Conservation (phyloP, 768 basidiomycete genomes). For the Hygrophoropsis aurantiaca region DNA sequence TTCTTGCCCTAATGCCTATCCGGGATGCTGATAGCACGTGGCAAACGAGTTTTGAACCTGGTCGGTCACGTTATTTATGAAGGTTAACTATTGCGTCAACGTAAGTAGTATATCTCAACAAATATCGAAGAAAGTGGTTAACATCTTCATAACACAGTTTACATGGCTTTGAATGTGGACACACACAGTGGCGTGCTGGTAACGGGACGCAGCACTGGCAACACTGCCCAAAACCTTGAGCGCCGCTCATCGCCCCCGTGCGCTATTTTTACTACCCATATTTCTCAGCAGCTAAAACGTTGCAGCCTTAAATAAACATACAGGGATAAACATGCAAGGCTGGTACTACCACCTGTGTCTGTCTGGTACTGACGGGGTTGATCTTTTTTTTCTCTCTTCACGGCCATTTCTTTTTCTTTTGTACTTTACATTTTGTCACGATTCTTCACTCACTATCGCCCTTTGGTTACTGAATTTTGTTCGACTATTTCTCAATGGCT, state of each 20-base stretch:
- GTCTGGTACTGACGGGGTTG: slow-evolving; percentile 6
- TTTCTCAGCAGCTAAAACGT: slow-evolving; percentile 3
- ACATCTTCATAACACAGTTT: too few species aligned
- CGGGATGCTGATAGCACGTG: background rate
- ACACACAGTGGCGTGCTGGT: background rate
- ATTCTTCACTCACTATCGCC: background rate
- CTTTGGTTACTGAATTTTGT: background rate
- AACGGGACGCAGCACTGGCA: slow-evolving; percentile 10
- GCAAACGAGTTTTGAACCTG: background rate
- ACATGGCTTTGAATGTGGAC: too few species aligned
- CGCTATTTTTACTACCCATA: slow-evolving; percentile 5
- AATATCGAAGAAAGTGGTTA: too few species aligned
- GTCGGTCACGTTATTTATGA: background rate
- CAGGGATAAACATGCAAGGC: too few species aligned
- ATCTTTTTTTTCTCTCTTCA: slow-evolving; percentile 16
- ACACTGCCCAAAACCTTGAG: background rate
- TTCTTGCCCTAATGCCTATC: background rate
- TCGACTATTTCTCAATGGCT: slow-evolving; percentile 13
- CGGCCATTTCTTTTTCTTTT: slow-evolving; percentile 1
- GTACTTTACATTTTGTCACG: slow-evolving; percentile 4
- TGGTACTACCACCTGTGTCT: slow-evolving; percentile 5
- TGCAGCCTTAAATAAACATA: background rate
- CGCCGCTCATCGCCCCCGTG: background rate
- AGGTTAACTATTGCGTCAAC: background rate
- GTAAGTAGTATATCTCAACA: too few species aligned